These are phyloP conservation scores for Fusarium nygamai DNA, from an alignment of 2,329 filamentous ascomycete species.

Conservation along the genomic window DNA sequence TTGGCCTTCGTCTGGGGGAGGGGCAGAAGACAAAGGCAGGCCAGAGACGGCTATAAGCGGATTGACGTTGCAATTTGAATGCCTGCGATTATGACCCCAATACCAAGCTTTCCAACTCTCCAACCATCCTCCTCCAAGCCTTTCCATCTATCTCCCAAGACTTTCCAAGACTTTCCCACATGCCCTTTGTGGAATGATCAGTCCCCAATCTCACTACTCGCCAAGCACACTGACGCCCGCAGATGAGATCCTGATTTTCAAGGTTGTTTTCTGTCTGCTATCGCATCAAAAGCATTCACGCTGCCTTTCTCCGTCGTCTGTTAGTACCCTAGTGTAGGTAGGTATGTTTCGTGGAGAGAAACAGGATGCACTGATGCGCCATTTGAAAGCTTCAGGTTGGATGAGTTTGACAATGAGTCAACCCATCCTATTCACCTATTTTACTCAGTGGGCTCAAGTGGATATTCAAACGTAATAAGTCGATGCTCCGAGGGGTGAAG, in stretches of 20 bases:
- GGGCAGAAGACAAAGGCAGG: constrained; percentile 12
- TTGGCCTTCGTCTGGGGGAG: constrained; percentile 38
- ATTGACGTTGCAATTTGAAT: not conserved
- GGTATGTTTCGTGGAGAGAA: not conserved
- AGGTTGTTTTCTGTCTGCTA: not conserved
- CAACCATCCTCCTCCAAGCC: not conserved
- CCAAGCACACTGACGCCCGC: constrained; percentile 27
- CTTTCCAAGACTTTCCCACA: constrained; percentile 27
- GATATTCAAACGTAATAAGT: constrained; percentile 37
- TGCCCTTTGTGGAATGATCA: constrained; percentile 25
- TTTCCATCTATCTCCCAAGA: constrained; percentile 21
- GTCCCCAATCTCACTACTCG: constrained; percentile 1
- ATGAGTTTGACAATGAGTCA: not conserved
- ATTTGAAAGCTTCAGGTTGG: not conserved
- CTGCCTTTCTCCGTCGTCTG: not conserved
- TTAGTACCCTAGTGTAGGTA: not conserved
- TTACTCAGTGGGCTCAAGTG: constrained; percentile 28
- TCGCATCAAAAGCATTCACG: not conserved
- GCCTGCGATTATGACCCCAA: constrained; percentile 16
- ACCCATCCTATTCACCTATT: constrained; percentile 11
- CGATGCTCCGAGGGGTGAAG: constrained; percentile 8
- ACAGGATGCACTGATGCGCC: not conserved
- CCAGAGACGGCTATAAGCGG: constrained; percentile 28
- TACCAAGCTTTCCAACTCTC: constrained; percentile 28
- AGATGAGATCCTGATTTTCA: constrained; percentile 4